Evolutionary conservation across 2,329 filamentous ascomycete genomes (phyloP).

Genomic region (Cercospora canescens): DNA sequence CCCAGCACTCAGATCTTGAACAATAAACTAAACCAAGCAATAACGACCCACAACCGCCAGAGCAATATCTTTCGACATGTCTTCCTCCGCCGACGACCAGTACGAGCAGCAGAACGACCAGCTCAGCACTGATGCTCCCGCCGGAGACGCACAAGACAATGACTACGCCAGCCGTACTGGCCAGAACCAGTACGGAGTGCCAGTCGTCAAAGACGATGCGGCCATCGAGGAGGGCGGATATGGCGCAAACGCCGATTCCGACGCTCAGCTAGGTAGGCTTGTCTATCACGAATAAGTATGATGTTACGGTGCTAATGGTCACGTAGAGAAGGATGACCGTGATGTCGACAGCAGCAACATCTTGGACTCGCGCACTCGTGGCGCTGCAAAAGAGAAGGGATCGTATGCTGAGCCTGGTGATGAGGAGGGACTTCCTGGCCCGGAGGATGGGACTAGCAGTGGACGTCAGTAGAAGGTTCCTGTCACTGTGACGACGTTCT

Average conservation of each 20-base stretch:
- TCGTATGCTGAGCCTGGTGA: conserved; percentile 54
- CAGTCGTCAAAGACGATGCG: conserved; percentile 50
- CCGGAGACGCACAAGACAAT: conserved; percentile 42
- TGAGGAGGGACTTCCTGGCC: conserved; percentile 43
- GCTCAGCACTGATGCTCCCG: conserved; percentile 31
- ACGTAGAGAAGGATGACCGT: conserved; percentile 47
- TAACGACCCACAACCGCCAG: not conserved
- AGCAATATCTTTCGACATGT: conserved; percentile 15
- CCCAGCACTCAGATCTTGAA: not conserved
- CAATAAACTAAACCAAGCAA: not conserved
- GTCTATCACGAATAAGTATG: not conserved
- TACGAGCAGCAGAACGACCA: conserved; percentile 22
- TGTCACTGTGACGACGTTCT: no score
- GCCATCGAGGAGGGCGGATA: conserved; percentile 38
- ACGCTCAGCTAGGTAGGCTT: conserved; percentile 47
- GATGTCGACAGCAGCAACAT: conserved; percentile 53
- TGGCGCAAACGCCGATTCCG: conserved; percentile 44
- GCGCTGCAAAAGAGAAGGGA: conserved; percentile 47
- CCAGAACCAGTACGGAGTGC: conserved; percentile 47
- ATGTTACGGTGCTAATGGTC: not conserved
- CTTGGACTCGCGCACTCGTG: conserved; percentile 48
- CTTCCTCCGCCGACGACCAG: conserved; percentile 17
- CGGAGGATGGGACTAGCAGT: conserved; percentile 28
- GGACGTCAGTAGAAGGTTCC: conserved; percentile 2
- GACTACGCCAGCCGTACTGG: conserved; percentile 50